These are phyloP conservation scores for Rhizoclosmatium globosum DNA, from an alignment of 192 early-diverging fungal species.

Conservation along the genomic window DNA sequence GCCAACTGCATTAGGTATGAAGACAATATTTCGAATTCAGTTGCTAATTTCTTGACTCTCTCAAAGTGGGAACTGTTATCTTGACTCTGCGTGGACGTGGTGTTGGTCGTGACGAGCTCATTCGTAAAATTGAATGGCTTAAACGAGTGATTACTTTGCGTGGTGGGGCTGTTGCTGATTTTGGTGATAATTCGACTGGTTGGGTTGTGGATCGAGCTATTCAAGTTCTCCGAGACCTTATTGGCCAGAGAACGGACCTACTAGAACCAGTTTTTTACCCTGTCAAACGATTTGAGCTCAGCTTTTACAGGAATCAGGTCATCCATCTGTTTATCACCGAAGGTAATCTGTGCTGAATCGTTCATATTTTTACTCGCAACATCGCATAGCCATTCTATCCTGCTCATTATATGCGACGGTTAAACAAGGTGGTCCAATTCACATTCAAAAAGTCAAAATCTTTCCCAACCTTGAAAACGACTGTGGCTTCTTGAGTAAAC, in stretches of 20 bases:
- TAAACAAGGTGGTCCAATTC: slow-evolving; percentile 78
- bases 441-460: slow-evolving; percentile 68
- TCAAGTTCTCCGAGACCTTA: slow-evolving; percentile 74
- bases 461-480: slow-evolving; percentile 64
- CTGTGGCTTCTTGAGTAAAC: slow-evolving; percentile 75
- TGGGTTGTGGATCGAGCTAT: slow-evolving; percentile 82
- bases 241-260: slow-evolving; percentile 79
- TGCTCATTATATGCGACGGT: slow-evolving; percentile 79
- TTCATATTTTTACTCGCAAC: slow-evolving; percentile 26
- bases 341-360: slow-evolving; percentile 38
- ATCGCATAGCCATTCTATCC: slow-evolving; percentile 70
- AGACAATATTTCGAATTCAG: slow-evolving; percentile 3
- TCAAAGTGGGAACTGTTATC: slow-evolving; percentile 75
- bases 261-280: slow-evolving; percentile 85
- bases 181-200: slow-evolving; percentile 72
- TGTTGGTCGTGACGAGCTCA: slow-evolving; percentile 64
- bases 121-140: slow-evolving; percentile 81
- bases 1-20: slow-evolving; percentile 75
- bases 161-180: slow-evolving; percentile 83
- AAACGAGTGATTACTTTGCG: slow-evolving; percentile 66
- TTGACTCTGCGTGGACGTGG: slow-evolving; percentile 83
- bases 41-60: neutral
- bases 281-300: slow-evolving; percentile 81
- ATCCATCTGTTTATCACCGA: slow-evolving; percentile 65
- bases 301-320: slow-evolving; percentile 87